Evolutionary conservation across 352 stramenopile species (phyloP).

Genomic region (Pythium guiyangense): DNA sequence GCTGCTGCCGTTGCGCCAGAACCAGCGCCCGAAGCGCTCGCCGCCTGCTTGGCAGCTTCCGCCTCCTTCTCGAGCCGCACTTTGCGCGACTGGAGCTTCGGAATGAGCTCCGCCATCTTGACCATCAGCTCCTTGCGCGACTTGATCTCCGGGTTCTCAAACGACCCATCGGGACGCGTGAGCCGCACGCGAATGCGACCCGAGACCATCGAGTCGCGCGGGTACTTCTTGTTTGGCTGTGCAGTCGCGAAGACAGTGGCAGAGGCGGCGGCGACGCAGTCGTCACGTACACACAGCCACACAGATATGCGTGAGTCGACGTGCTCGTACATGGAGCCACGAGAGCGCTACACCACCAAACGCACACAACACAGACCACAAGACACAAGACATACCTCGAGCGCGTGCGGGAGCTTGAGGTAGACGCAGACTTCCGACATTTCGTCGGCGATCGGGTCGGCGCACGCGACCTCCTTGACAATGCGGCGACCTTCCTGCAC

Average conservation of each 20-base stretch:
- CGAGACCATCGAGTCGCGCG: conserved; percentile 65
- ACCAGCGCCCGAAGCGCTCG: conserved; percentile 21
- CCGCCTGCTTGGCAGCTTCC: conserved; percentile 46
- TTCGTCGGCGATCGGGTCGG: conserved; percentile 66
- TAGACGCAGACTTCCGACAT: conserved; percentile 85
- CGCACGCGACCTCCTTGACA: conserved; percentile 54
- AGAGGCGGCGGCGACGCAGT: not conserved
- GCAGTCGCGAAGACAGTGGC: not conserved
- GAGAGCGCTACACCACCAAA: not conserved
- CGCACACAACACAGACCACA: too few relatives aligned
- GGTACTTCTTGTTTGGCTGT: conserved; percentile 72
- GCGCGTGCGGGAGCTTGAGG: conserved; percentile 73
- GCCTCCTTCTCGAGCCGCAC: conserved; percentile 68
- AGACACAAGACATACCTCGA: conserved; percentile 37
- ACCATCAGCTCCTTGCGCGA: conserved; percentile 54
- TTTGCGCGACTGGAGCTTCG: conserved; percentile 80
- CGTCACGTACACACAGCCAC: too few relatives aligned
- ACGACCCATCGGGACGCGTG: conserved; percentile 47
- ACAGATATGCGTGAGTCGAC: not conserved
- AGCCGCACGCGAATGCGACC: conserved; percentile 77
- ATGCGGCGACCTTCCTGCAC: conserved; percentile 76
- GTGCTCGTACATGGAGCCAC: not conserved
- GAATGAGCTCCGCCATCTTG: conserved; percentile 86
- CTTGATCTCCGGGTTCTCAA: conserved; percentile 64
- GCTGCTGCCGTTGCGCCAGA: conserved; percentile 20